phyloP scores from a whole-genome alignment of 1,284 basidiomycete species.

The Pholiota adiposa region DNA sequence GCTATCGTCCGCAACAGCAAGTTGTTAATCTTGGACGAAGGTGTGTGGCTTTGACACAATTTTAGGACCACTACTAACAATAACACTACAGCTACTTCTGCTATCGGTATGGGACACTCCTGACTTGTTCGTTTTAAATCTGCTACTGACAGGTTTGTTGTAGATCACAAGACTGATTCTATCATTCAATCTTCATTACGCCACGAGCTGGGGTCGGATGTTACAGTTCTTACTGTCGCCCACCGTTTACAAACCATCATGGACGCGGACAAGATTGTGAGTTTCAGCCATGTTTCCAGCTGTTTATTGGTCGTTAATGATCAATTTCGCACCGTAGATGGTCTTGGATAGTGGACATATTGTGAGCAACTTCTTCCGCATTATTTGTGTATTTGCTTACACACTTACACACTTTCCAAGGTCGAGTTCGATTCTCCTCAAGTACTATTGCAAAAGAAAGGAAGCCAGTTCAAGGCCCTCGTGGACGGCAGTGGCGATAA shows the following conservation, averaged over 20 bases:
- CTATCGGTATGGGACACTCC: slow-evolving; percentile 44
- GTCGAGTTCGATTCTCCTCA: slow-evolving; percentile 64
- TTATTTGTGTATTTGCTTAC: slow-evolving; percentile 18
- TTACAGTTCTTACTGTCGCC: slow-evolving; percentile 68
- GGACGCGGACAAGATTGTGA: slow-evolving; percentile 59
- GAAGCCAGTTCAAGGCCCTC: slow-evolving; percentile 57
- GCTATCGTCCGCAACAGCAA: slow-evolving; percentile 64
- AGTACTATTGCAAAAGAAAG: slow-evolving; percentile 57
- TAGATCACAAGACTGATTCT: slow-evolving; percentile 63
- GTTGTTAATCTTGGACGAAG: slow-evolving; percentile 66
- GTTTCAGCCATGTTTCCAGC: slow-evolving; percentile 7
- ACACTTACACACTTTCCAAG: slow-evolving; percentile 28
- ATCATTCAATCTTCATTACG: slow-evolving; percentile 64
- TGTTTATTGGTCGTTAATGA: background rate
- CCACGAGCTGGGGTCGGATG: slow-evolving; percentile 53
- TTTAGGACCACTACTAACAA: background rate
- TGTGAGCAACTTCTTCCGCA: slow-evolving; percentile 25
- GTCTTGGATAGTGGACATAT: slow-evolving; percentile 43
- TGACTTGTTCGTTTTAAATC: background rate
- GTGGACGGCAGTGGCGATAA: slow-evolving; percentile 65
- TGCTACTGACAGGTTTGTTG: slow-evolving; percentile 10
- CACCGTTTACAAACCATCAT: slow-evolving; percentile 75
- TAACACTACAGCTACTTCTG: slow-evolving; percentile 48
- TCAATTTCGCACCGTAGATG: slow-evolving; percentile 31
- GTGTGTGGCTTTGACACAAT: slow-evolving; percentile 28